Base-by-base conservation (phyloP, 805 yeast species). In the Dipodascus geniculatus region DNA sequence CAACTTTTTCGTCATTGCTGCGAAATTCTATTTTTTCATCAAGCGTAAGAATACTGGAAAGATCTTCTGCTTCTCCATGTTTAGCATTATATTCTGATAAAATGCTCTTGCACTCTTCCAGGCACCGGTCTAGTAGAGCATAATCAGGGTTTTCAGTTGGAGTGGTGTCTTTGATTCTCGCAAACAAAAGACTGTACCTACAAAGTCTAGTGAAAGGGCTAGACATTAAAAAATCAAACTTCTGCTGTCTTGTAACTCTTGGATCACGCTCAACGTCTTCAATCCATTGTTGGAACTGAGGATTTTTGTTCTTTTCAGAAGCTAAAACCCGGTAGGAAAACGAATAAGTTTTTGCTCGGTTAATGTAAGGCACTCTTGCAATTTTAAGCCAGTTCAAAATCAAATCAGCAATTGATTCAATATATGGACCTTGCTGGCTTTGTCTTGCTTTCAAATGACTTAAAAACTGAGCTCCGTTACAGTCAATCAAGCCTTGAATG, bases 341-440 rank as follows among this genome's bases (percentile, higher is more conserved):
- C 22, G 65, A 57, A 50, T 68, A 66, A 23, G 61, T 63, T n/a
- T 61, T 77, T 42, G 87, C 84, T 60, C 85, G 85, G 42, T 70
- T 71, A 20, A 81, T 58, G 52, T 85, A 81, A 0, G 81, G 73
- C 1, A 70, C 70, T 22, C 73, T 69, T 0, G 87, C 88, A 20
- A 71, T 74, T 24, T 70, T 69, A 1, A 82, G 73, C 95, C 95
- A 87, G 19, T 75, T 74, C 28, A 74, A 65, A 57, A 85, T 79
- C 9, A 85, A 73, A 49, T 79, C 80, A 2, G 85, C 85, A 16
- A 86, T 74, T 6, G 80, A 79, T 35, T 74, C 75, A 14, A 87
- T 77, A 55, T 80, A 82, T 51, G 82, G 84, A 0, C 91, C 90
- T 54, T 82, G 82, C 2, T 78, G 68, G 22, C 76, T 70, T 48